Base-by-base conservation (phyloP, 2,329 filamentous ascomycete species). In the Fusarium poae region DNA sequence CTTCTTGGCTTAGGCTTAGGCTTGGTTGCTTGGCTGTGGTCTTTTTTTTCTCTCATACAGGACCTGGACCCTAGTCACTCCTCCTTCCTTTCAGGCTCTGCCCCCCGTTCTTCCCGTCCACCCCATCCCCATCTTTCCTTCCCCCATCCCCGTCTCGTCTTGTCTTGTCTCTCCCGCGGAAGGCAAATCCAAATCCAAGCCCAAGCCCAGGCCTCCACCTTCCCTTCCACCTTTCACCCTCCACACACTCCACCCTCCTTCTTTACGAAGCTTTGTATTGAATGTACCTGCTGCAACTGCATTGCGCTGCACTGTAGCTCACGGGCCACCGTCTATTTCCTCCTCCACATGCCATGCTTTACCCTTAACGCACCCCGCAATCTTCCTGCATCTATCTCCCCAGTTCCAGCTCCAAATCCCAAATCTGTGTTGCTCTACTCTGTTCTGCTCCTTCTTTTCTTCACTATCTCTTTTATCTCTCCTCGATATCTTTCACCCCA, bases 301-400 rank as follows among this genome's bases (percentile, higher is more conserved):
- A 39, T 39, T 21, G 35, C 35, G 35, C 32, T 34, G 46, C 34
- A 50, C 32, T 54, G 30, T 57, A 63, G 56, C 64, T 58, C 72
- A 74, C 68, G 68, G 72, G 55, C 72, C 72, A 74, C 56, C 70
- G 63, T 70, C 68, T 62, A 66, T 74, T 61, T 65, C 56, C 66
- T 72, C 61, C 70, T 74, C 72, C 70, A 73, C 72, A 74, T 72
- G 66, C 66, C 65, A 66, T 72, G 62, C 42, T 59, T 67, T 68
- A 57, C 62, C 63, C 58, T 73, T 67, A 68, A 73, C 72, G 72
- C 72, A 74, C 72, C 72, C 72, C 72, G 72, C 72, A 74, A 74
- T 73, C 70, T 67, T 57, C 64, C 65, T 65, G 65, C 70, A 72
- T 73, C 68, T 72, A 70, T 72, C 68, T 72, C 66, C 63, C 65